Evolutionary conservation across 495 filamentous ascomycete genomes (phyloP).

Genomic region (Xylaria palmicola): DNA sequence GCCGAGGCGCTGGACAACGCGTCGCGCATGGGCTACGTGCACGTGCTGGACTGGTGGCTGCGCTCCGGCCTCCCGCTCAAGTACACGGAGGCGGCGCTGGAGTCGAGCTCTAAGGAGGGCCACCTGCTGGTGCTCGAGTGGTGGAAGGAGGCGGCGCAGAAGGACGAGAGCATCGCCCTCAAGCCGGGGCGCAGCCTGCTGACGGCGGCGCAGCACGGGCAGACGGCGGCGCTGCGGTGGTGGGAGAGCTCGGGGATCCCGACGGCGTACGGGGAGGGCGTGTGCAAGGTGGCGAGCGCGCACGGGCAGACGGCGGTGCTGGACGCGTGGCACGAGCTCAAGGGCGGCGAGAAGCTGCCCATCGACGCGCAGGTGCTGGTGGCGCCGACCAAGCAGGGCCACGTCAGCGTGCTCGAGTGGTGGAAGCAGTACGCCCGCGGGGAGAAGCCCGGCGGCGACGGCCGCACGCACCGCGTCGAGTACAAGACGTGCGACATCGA

Average conservation of each 20-base stretch:
- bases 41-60: conserved; percentile 90
- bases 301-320: conserved; percentile 86
- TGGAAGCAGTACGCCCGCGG: conserved; percentile 74
- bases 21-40: conserved; percentile 75
- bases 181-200: conserved; percentile 80
- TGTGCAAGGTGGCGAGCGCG: conserved; percentile 78
- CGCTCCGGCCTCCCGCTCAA: conserved; percentile 74
- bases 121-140: conserved; percentile 83
- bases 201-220: conserved; percentile 75
- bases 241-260: conserved; percentile 78
- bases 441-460: conserved; percentile 42
- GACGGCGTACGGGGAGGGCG: conserved; percentile 68
- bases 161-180: conserved; percentile 46
- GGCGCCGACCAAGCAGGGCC: conserved; percentile 81
- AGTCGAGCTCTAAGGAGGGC: conserved; percentile 79
- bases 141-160: conserved; percentile 70
- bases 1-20: conserved; percentile 84
- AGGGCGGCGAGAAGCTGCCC: conserved; percentile 73
- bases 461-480: conserved; percentile 60
- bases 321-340: conserved; percentile 73
- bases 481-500: conserved; percentile 96
- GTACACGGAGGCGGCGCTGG: conserved; percentile 82
- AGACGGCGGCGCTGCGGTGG: conserved; percentile 70
- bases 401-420: conserved; percentile 84
- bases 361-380: conserved; percentile 89